These are phyloP conservation scores for Schizothecium vesticola DNA, from an alignment of 495 filamentous ascomycete genomes.

Conservation along the genomic window DNA sequence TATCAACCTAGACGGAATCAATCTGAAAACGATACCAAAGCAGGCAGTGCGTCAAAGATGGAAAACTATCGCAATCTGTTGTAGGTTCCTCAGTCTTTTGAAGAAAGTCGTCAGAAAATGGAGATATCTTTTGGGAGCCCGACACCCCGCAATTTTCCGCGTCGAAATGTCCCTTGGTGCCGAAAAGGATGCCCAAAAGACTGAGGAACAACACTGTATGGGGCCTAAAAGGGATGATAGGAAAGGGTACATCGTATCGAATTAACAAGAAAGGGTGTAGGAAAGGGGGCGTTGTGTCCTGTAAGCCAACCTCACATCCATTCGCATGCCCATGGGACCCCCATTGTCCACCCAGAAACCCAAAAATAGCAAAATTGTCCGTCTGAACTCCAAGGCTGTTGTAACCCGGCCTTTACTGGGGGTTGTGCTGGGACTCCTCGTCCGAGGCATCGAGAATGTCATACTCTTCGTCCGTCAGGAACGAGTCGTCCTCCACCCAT, in stretches of 20 bases:
- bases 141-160: neutral
- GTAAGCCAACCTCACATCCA: slow-evolving; percentile 4
- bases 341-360: neutral
- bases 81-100: neutral
- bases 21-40: slow-evolving; percentile 22
- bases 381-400: neutral
- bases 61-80: neutral
- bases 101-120: neutral
- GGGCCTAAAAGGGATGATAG: neutral
- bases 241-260: slow-evolving; percentile 2
- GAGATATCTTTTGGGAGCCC: neutral
- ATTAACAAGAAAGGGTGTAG: neutral
- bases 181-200: neutral
- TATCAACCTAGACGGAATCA: slow-evolving; percentile 20
- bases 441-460: slow-evolving; percentile 94
- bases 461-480: slow-evolving; percentile 96
- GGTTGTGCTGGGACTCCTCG: slow-evolving; percentile 64
- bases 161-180: neutral
- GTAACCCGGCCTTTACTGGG: slow-evolving; percentile 28
- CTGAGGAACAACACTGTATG: neutral
- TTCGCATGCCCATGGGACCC: neutral
- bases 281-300: slow-evolving; percentile 2
- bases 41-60: neutral
- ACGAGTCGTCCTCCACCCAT: slow-evolving; percentile 59
- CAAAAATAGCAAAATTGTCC: neutral